These are phyloP conservation scores for Dimocarpus longan DNA, from an alignment of 345 rosid species.

Conservation along the genomic window DNA sequence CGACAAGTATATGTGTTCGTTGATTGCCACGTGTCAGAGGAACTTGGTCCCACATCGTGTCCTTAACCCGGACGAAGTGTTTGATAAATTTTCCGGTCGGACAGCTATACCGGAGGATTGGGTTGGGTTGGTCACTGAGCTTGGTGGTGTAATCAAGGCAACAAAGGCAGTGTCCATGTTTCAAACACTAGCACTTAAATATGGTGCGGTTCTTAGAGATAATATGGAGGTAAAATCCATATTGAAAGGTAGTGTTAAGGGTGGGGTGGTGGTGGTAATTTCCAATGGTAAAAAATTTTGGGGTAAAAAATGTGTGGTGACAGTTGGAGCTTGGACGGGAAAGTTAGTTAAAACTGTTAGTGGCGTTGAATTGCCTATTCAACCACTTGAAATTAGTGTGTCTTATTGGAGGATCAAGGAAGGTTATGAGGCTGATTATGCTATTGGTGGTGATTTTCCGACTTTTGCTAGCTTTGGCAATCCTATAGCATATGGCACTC, in stretches of 20 bases:
- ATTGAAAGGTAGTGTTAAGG: constrained; percentile 44
- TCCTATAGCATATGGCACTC: constrained; percentile 72
- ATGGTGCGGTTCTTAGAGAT: constrained; percentile 69
- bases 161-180: constrained; percentile 93
- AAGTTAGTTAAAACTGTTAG: constrained; percentile 56
- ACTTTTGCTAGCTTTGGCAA: constrained; percentile 66
- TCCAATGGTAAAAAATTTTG: constrained; percentile 48
- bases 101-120: constrained; percentile 69
- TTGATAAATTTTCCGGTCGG: constrained; percentile 48
- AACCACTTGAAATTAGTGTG: constrained; percentile 56
- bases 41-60: constrained; percentile 39
- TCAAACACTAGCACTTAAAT: constrained; percentile 55
- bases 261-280: constrained; percentile 47
- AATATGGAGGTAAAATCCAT: constrained; percentile 53
- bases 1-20: constrained; percentile 43
- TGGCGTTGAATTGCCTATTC: constrained; percentile 62
- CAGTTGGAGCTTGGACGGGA: constrained; percentile 78
- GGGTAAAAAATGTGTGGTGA: constrained; percentile 70
- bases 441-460: constrained; percentile 63
- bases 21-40: constrained; percentile 49
- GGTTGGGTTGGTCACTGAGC: constrained; percentile 59
- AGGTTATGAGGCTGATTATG: constrained; percentile 55
- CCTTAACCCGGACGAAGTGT: constrained; percentile 39
- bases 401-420: constrained; percentile 85
- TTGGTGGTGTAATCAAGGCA: constrained; percentile 85